These are phyloP conservation scores for Eucommia ulmoides DNA, from an alignment of 257 asterid species.

Conservation along the genomic window DNA sequence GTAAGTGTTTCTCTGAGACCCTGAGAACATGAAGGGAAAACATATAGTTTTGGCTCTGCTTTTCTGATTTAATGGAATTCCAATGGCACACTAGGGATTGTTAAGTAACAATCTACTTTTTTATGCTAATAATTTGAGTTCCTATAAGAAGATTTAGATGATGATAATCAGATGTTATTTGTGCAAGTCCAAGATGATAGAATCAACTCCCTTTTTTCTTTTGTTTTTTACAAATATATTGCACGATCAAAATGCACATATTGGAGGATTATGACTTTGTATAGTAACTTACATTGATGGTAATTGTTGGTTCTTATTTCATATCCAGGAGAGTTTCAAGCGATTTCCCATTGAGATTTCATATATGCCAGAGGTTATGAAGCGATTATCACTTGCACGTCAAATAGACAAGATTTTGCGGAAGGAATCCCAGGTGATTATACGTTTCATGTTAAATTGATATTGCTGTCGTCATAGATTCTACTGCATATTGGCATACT, in stretches of 20 bases:
- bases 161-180: background rate
- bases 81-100: no score
- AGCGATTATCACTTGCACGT: conserved; percentile 81
- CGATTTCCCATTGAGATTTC: conserved; percentile 75
- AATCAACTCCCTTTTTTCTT: background rate
- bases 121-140: background rate
- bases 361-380: conserved; percentile 73
- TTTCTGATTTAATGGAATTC: no score
- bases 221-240: background rate
- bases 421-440: conserved; percentile 91
- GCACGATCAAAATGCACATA: background rate
- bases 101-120: background rate
- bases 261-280: no score
- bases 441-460: no score
- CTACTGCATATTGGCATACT: no score
- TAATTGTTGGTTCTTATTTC: background rate
- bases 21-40: background rate
- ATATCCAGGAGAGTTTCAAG: conserved; percentile 69
- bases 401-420: conserved; percentile 75
- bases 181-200: background rate
- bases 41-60: no score
- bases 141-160: background rate
- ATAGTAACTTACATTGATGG: background rate
- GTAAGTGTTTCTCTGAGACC: no score
- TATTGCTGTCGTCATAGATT: background rate